Conservation (phyloP, 2,329 filamentous ascomycete genomes). For the Eutypa lata region DNA sequence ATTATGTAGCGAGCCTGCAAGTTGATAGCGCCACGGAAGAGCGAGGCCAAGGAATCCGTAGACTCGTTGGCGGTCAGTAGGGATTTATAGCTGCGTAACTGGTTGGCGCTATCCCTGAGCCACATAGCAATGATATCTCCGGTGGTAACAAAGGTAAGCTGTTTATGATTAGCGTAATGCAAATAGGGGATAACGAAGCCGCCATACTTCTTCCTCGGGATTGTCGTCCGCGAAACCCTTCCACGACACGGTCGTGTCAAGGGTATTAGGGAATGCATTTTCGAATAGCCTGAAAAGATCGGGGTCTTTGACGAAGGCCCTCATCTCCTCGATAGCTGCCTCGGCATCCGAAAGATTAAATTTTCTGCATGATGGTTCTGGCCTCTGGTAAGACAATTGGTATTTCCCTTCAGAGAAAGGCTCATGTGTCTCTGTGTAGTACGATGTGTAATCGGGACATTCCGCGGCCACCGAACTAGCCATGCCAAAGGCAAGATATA, state of each 20-base stretch:
- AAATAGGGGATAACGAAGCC: constrained; percentile 46
- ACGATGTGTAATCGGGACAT: constrained; percentile 65
- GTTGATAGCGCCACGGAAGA: constrained; percentile 74
- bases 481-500: constrained; percentile 5
- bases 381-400: constrained; percentile 76
- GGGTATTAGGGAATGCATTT: constrained; percentile 71
- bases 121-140: constrained; percentile 92
- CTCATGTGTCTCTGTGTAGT: constrained; percentile 56
- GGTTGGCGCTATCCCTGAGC: constrained; percentile 83
- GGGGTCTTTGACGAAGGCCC: constrained; percentile 67
- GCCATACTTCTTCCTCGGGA: constrained; percentile 58
- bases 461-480: constrained; percentile 10
- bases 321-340: constrained; percentile 68
- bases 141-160: constrained; percentile 77
- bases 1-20: constrained; percentile 70
- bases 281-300: constrained; percentile 69
- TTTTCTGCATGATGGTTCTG: constrained; percentile 71
- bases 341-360: constrained; percentile 78
- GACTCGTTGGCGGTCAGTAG: constrained; percentile 53
- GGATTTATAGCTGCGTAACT: constrained; percentile 70
- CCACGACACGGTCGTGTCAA: constrained; percentile 72
- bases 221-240: constrained; percentile 57
- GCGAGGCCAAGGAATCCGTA: constrained; percentile 58
- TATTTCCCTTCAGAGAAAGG: constrained; percentile 77
- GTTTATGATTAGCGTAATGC: constrained; percentile 44